Conservation (phyloP, 305 asterid species). For the Ilex paraguariensis region DNA sequence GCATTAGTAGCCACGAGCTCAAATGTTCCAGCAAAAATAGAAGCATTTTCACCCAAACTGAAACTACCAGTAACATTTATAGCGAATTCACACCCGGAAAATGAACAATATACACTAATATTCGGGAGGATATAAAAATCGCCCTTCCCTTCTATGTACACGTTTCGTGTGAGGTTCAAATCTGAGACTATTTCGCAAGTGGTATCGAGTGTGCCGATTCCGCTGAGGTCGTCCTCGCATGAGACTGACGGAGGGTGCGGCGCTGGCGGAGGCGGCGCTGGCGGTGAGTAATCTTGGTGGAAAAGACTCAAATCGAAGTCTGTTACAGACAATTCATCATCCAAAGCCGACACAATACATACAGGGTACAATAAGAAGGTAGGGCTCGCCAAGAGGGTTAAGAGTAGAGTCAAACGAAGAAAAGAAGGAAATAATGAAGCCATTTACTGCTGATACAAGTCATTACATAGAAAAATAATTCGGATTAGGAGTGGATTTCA, state of each 20-base stretch:
- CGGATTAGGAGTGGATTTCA: not conserved
- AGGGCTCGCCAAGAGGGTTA: constrained; percentile 5
- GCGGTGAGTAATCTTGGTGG: constrained; percentile 98
- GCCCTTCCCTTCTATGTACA: constrained; percentile 88
- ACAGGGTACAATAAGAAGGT: not conserved
- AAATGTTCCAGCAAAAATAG: constrained; percentile 54
- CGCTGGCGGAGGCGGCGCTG: constrained; percentile 99
- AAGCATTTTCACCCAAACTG: constrained; percentile 56
- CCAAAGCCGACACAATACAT: not conserved
- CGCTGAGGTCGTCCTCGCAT: constrained; percentile 87
- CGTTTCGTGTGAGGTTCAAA: constrained; percentile 61
- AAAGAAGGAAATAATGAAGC: not conserved
- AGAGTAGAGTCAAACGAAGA: not conserved
- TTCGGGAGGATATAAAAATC: constrained; percentile 70
- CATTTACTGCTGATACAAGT: not conserved
- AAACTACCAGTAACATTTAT: constrained; percentile 76
- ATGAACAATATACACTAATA: constrained; percentile 58
- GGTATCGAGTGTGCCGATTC: constrained; percentile 86
- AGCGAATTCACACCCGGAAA: constrained; percentile 72
- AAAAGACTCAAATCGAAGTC: constrained; percentile 53
- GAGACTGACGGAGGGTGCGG: constrained; percentile 94
- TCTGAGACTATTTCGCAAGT: constrained; percentile 70
- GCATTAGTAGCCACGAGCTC: constrained; percentile 70
- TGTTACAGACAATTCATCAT: constrained; percentile 24
- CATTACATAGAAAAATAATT: not conserved